A percentile compares a stretch with the other conserved stretches of the same genome.
phyloP scores from a whole-genome alignment of 441 rosid species.

The Populus tomentosa region DNA sequence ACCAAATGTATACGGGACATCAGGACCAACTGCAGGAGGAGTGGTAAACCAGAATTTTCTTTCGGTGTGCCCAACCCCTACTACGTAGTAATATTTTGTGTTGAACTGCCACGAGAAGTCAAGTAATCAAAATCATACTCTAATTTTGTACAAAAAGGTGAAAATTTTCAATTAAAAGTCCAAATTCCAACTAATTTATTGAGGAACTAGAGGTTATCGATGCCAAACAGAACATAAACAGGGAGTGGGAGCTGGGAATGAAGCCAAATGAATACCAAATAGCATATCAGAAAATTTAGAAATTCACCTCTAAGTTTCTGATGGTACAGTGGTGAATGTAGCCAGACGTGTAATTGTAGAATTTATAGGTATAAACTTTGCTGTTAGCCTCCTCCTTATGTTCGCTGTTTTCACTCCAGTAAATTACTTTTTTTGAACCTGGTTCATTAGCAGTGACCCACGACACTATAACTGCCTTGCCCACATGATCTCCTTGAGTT shows the following conservation, averaged over 20 bases:
- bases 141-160: neutral
- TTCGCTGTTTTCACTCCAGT: constrained; percentile 49
- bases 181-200: neutral
- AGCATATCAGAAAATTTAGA: neutral
- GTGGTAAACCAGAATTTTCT: constrained; percentile 72
- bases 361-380: constrained; percentile 43
- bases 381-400: constrained; percentile 45
- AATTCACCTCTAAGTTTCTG: constrained; percentile 54
- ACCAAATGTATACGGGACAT: constrained; percentile 86
- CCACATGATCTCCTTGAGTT: constrained; percentile 83
- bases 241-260: constrained; percentile 1
- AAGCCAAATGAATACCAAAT: too few relatives aligned
- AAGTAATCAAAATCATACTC: neutral
- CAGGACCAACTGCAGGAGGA: constrained; percentile 80
- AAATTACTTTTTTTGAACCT: constrained; percentile 56
- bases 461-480: constrained; percentile 76
- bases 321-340: constrained; percentile 79
- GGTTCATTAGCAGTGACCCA: constrained; percentile 74
- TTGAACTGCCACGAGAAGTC: constrained; percentile 37
- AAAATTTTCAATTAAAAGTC: neutral
- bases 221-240: neutral
- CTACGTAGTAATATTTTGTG: constrained; percentile 65
- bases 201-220: neutral
- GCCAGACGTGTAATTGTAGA: constrained; percentile 66
- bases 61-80: constrained; percentile 47